Conservation (phyloP, 176 grass and related monocot species). For the Panicum miliaceum region DNA sequence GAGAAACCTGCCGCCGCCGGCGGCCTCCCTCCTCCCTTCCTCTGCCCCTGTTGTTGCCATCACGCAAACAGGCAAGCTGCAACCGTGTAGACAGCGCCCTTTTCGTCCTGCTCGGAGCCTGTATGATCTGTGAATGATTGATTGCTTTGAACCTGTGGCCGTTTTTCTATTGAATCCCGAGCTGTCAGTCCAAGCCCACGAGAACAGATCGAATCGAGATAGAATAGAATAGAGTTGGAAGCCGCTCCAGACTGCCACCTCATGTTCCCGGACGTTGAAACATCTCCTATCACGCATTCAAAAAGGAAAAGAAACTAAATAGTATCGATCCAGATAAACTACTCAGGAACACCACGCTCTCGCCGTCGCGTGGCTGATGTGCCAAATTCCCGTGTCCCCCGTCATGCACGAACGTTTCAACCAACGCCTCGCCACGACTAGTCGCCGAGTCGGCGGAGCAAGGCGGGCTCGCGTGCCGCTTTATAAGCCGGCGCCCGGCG, state of each 20-base stretch:
- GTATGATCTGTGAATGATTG: slow-evolving; percentile 7
- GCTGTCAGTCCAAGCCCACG: slow-evolving; percentile 1
- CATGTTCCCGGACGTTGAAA: slow-evolving; percentile 34
- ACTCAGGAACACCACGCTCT: background rate
- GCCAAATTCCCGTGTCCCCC: background rate
- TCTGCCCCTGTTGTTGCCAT: background rate
- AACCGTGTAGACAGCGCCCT: background rate
- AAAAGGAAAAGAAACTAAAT: too few species aligned
- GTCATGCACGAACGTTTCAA: slow-evolving; percentile 30
- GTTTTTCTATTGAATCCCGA: background rate
- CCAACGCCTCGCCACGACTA: background rate
- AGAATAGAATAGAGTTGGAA: background rate
- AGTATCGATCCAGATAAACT: background rate
- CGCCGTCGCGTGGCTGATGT: slow-evolving; percentile 5
- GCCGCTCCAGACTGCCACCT: background rate
- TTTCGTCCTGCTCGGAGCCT: background rate
- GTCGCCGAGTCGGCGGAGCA: background rate
- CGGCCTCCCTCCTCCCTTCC: background rate
- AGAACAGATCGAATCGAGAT: background rate
- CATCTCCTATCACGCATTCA: slow-evolving; percentile 15
- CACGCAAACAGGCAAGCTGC: slow-evolving; percentile 22
- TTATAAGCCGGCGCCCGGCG: slow-evolving; percentile 4
- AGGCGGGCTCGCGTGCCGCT: background rate
- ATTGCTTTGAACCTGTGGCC: background rate
- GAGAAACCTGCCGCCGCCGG: background rate